Percentiles rank a stretch among this genome's conserved stretches.
Conservation (phyloP, 345 rosid genomes). For the Eucalyptus curtisii region DNA sequence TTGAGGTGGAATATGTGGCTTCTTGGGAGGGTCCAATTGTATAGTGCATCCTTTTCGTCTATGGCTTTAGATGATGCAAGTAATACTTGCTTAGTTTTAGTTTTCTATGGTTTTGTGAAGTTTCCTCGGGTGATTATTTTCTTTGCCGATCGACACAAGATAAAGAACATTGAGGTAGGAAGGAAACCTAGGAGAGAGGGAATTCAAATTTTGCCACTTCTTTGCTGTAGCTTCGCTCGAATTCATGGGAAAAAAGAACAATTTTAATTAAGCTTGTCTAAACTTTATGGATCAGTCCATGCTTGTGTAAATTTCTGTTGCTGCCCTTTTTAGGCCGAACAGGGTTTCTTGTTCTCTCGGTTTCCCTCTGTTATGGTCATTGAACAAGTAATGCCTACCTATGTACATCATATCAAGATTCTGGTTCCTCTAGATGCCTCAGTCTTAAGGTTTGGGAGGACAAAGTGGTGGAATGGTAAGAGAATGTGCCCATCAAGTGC, state of each 20-base stretch:
- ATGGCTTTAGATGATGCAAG: background rate
- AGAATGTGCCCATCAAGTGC: background rate
- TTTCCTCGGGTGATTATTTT: background rate
- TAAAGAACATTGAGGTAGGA: background rate
- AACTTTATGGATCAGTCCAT: background rate
- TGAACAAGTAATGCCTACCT: background rate
- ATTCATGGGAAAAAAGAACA: background rate
- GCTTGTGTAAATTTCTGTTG: background rate
- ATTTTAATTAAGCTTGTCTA: background rate
- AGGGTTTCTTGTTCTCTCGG: background rate
- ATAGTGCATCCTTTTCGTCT: background rate
- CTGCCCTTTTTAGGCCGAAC: background rate
- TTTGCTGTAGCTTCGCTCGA: background rate
- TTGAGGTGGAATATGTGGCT: background rate
- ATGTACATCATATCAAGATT: background rate
- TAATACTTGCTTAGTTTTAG: background rate
- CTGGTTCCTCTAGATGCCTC: background rate
- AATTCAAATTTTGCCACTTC: background rate
- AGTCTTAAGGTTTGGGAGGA: background rate
- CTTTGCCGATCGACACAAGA: background rate
- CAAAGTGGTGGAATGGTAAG: background rate
- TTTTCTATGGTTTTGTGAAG: background rate
- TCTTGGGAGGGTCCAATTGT: background rate
- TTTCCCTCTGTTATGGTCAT: background rate
- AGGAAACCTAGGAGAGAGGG: background rate